These are phyloP conservation scores for Phoenix dactylifera DNA, from an alignment of 176 grass and related monocot genomes.

Conservation along the genomic window DNA sequence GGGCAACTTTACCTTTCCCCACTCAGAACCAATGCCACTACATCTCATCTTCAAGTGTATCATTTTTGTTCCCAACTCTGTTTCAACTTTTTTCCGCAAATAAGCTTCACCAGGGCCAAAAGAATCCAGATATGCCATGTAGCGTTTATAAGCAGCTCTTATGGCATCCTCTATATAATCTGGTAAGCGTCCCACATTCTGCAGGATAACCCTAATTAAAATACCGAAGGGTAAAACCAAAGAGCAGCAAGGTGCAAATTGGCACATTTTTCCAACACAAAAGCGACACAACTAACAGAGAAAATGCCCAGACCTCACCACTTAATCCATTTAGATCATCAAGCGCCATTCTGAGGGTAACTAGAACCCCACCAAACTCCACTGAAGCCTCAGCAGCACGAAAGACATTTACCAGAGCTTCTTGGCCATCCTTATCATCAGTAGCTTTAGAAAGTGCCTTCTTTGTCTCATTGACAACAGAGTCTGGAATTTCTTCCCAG, in stretches of 20 bases:
- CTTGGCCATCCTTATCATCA: constrained; percentile 46
- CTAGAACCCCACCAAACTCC: constrained; percentile 67
- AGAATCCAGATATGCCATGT: constrained; percentile 73
- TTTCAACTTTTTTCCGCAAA: constrained; percentile 86
- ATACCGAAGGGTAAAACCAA: constrained; percentile 1
- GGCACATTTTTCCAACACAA: neutral
- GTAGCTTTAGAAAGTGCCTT: constrained; percentile 65
- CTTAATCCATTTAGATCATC: constrained; percentile 78
- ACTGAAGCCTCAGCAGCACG: constrained; percentile 72
- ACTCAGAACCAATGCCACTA: constrained; percentile 80
- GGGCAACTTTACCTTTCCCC: constrained; percentile 55
- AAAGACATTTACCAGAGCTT: constrained; percentile 62
- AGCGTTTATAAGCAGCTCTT: constrained; percentile 65
- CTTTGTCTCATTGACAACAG: constrained; percentile 53
- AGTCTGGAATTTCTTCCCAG: constrained; percentile 75
- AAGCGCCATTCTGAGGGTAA: constrained; percentile 78
- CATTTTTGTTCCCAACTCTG: constrained; percentile 90
- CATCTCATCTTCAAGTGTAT: constrained; percentile 99
- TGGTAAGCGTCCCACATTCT: constrained; percentile 81
- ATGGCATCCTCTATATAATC: constrained; percentile 80
- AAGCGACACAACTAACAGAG: constrained; percentile 1
- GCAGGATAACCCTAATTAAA: constrained; percentile 17
- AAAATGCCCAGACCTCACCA: constrained; percentile 53
- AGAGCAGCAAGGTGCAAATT: too few relatives aligned
- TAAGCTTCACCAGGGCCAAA: constrained; percentile 64